Evolutionary conservation across 352 stramenopile species (phyloP), one percentile per base, ranked within the genome.

Genomic region (Albugo candida): DNA sequence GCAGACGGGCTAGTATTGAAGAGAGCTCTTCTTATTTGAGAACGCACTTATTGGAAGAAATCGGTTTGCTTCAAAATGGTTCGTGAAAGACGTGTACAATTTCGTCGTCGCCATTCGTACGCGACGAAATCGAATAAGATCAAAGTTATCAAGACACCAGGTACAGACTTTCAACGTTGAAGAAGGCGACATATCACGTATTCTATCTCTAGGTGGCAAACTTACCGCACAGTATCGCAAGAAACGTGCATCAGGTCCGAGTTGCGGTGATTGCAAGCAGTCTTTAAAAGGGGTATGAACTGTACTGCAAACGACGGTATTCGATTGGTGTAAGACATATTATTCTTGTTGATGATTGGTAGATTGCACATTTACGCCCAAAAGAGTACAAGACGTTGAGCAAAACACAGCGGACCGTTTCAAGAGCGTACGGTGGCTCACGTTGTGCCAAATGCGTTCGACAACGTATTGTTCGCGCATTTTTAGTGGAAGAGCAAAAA

Each of bases 401-500:
- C 58, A 89, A 94, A 67, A 57, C 73, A 56, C 73, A 98, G 58
- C 88, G 88, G 55, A 98, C 93, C 20, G 94, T 99, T 6, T 82
- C 80, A 16, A 87, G 95, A 61, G 89, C 92, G 31, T 99, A 99
- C 70, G 95, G 95, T 52, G 95, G 95, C 59, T 94, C 77, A 39
- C 70, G 68, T 54, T 98, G 92, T 72, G 87, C 77, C 49, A 55
- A 49, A 41, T 98, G 93, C 72, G 91, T 99, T 49, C 89, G 84
- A 54, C 60, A 95, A 61, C 75, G 88, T 52, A 97, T 99, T 64
- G 77, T 99, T 36, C 81, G 95, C 64, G 94, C 95, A 36, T 99
- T 99, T 70, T 69, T 99, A 47, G 95, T 99, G 70, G 94, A 98
- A 71, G 95, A 99, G 76, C 93, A 98, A 67, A 98, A 98, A 91